These are phyloP conservation scores for Chytriomyces confervae DNA, from an alignment of 192 early-diverging fungal species.

Conservation along the genomic window DNA sequence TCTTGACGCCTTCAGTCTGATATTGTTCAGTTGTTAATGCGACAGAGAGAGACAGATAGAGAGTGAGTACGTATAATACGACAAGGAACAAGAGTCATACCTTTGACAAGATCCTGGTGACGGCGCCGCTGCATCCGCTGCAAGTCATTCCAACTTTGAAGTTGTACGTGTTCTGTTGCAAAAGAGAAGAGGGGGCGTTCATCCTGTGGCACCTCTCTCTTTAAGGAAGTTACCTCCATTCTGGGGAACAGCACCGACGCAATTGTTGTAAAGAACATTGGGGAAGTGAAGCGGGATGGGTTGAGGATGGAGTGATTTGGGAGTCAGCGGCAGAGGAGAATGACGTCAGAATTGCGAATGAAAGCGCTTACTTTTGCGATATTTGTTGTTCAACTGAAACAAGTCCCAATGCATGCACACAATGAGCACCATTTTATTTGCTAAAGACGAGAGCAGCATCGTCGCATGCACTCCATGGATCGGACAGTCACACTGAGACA, in stretches of 20 bases:
- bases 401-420: too few species aligned
- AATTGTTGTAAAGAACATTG: conserved; percentile 16
- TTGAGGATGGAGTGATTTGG: background rate
- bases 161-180: conserved; percentile 57
- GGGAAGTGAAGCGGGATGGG: background rate
- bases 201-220: background rate
- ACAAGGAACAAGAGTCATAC: conserved; percentile 28
- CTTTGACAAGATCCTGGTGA: conserved; percentile 69
- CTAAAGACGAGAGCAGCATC: too few species aligned
- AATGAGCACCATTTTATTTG: too few species aligned
- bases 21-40: background rate
- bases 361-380: background rate
- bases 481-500: too few species aligned
- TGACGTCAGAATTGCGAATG: conserved; percentile 1
- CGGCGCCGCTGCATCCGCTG: conserved; percentile 77
- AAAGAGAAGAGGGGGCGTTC: background rate
- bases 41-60: background rate
- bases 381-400: too few species aligned
- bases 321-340: background rate
- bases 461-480: too few species aligned
- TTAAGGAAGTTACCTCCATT: conserved; percentile 21
- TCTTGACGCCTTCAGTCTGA: conserved; percentile 55
- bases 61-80: too few species aligned
- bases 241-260: conserved; percentile 18
- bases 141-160: conserved; percentile 84